phyloP scores from a whole-genome alignment of 768 basidiomycete species.

The Strobilomyces dryophilus region DNA sequence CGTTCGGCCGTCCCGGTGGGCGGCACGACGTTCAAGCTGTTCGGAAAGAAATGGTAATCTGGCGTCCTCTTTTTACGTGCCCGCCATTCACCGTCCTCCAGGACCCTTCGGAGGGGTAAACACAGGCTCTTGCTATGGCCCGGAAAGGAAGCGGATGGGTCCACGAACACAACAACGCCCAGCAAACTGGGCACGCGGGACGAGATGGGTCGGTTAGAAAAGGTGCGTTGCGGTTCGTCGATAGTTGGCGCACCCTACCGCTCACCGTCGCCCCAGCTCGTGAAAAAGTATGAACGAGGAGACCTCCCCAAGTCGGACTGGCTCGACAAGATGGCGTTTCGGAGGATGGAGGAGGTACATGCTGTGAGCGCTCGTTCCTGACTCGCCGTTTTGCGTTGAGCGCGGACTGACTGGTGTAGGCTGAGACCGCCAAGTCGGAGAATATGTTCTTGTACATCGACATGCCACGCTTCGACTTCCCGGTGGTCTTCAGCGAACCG shows the following conservation, averaged over 20 bases:
- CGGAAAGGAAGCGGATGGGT: constrained; percentile 81
- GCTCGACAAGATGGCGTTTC: constrained; percentile 90
- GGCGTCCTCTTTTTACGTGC: not conserved
- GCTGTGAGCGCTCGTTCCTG: constrained; percentile 48
- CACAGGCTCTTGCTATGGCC: constrained; percentile 85
- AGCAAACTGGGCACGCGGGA: constrained; percentile 80
- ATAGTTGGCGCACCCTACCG: not conserved
- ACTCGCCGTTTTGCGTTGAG: not conserved
- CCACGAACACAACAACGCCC: constrained; percentile 75
- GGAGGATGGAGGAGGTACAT: constrained; percentile 94
- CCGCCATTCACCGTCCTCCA: constrained; percentile 25
- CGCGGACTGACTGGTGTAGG: constrained; percentile 42
- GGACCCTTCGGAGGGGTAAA: constrained; percentile 88
- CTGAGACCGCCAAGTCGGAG: constrained; percentile 87
- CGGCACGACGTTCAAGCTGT: constrained; percentile 85
- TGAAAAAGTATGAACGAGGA: constrained; percentile 95
- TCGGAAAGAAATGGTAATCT: constrained; percentile 87
- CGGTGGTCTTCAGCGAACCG: constrained; percentile 91
- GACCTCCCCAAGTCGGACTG: constrained; percentile 94
- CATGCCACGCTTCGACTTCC: constrained; percentile 94
- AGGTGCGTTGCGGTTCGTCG: constrained; percentile 43
- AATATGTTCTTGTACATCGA: constrained; percentile 97
- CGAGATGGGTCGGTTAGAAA: constrained; percentile 94
- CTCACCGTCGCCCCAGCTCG: constrained; percentile 44
- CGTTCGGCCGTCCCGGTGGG: constrained; percentile 80